Evolutionary conservation across 352 stramenopile genomes (phyloP), one percentile per base, ranked within the genome.

Genomic region (Globisporangium recalcitrans): DNA sequence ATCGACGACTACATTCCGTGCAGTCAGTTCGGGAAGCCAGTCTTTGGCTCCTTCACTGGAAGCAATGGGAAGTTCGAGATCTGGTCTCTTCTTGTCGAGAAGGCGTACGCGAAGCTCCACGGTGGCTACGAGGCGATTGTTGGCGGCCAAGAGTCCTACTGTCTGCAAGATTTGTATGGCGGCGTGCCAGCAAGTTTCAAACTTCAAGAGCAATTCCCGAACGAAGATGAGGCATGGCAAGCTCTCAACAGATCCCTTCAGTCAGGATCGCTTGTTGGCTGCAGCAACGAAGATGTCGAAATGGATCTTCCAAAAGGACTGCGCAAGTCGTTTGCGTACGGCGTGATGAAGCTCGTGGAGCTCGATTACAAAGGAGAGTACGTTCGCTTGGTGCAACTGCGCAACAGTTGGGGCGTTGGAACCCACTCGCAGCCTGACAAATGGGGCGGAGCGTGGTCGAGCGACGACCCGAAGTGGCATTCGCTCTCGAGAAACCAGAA

Each of bases 71-170:
- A 91, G 67, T 93, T 93, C 69, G 92, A 98, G 70, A 87, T 98
- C 51, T 98, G 93, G 94, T 91, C 91, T 14, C 60, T 97, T 49
- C 74, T 98, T 22, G 67, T 98, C 19, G 94, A 98, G 69, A 98
- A 98, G 65, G 93, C 93, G n/a, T 98, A 97, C 69, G 91, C 94
- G 1, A 98, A 98, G 63, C 82, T 96, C 31, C 87, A 95, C 67
- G 93, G 93, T 34, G 88, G 80, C 29, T 98, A 98, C 69, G 85
- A 92, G 42, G 70, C 75, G 4, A 91, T 98, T 49, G 76, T 96
- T 21, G 90, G 92, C 47, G 93, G 92, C 13, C 87, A 95, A 60
- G 85, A 95, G 40, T 65, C 77, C 1, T 87, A 87, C 42, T 81
- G 70, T 24, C 70, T 95, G 29, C 83, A 95, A 53, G 85, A 95